Conservation (phyloP, 1,284 basidiomycete species). For the Phylloboletellus chloephorus region DNA sequence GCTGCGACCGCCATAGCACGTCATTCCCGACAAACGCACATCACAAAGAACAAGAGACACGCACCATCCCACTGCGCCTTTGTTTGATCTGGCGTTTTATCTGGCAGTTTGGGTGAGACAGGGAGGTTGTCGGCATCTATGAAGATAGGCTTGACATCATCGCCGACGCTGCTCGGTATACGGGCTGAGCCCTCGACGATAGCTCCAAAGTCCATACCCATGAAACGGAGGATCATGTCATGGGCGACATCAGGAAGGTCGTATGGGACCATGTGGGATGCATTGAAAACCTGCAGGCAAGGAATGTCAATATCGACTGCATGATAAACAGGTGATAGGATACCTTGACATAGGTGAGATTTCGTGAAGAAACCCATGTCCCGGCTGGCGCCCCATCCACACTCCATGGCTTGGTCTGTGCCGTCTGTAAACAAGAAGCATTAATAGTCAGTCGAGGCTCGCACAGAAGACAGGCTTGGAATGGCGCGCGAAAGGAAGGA, state of each 20-base stretch:
- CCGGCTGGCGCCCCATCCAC: conserved; percentile 79
- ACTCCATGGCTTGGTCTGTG: conserved; percentile 73
- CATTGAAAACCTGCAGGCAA: conserved; percentile 65
- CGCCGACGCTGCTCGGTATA: conserved; percentile 74
- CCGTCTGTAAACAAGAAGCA: conserved; percentile 44
- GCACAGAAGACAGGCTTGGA: neutral
- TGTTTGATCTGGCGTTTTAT: conserved; percentile 57
- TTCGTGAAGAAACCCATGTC: conserved; percentile 85
- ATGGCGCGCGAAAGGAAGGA: conserved; percentile 4
- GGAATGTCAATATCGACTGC: neutral
- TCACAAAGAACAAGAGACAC: conserved; percentile 15
- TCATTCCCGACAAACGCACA: neutral
- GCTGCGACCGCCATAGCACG: conserved; percentile 38
- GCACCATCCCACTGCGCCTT: conserved; percentile 83
- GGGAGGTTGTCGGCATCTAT: conserved; percentile 39
- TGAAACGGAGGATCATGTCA: conserved; percentile 98
- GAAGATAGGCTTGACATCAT: conserved; percentile 56
- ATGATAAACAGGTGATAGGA: neutral
- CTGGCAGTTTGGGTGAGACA: conserved; percentile 33
- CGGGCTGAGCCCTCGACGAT: conserved; percentile 70
- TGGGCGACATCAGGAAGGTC: conserved; percentile 87
- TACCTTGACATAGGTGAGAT: conserved; percentile 91
- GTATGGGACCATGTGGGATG: conserved; percentile 92
- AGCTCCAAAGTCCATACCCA: conserved; percentile 81
- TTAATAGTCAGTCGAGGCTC: neutral